Evolutionary conservation across 768 basidiomycete genomes (phyloP).

Genomic region (Tulasnella sp.): DNA sequence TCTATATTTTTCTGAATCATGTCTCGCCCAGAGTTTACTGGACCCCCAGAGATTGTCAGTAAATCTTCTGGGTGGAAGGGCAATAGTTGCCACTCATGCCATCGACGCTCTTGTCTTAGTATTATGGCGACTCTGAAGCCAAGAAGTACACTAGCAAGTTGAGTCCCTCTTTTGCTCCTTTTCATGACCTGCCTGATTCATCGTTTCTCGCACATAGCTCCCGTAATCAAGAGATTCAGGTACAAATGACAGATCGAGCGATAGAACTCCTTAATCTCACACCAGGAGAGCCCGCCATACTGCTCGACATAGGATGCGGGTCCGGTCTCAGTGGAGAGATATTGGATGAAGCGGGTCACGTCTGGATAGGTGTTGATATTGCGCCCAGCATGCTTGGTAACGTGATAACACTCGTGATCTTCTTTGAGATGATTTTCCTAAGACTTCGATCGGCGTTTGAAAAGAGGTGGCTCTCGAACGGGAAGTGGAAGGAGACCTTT

Average conservation of each 20-base stretch:
- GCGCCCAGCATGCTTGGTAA: constrained; percentile 94
- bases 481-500: constrained; percentile 91
- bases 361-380: constrained; percentile 91
- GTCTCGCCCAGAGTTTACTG: constrained; percentile 81
- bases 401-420: constrained; percentile 21
- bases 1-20: too few relatives aligned
- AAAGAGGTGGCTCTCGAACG: constrained; percentile 90
- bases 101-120: constrained; percentile 38
- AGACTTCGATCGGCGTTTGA: background rate
- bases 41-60: constrained; percentile 83
- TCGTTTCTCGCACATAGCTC: constrained; percentile 29
- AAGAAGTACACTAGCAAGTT: constrained; percentile 98
- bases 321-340: constrained; percentile 96
- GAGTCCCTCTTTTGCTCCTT: constrained; percentile 19
- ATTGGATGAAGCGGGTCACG: constrained; percentile 83
- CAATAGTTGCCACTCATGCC: background rate
- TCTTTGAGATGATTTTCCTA: background rate
- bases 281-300: constrained; percentile 63
- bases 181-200: background rate
- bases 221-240: constrained; percentile 92
- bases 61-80: background rate
- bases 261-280: constrained; percentile 82
- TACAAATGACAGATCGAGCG: constrained; percentile 94
- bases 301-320: constrained; percentile 95
- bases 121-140: constrained; percentile 92